These are phyloP conservation scores for Leucogyrophana mollusca DNA, from an alignment of 768 basidiomycete genomes.

Conservation along the genomic window DNA sequence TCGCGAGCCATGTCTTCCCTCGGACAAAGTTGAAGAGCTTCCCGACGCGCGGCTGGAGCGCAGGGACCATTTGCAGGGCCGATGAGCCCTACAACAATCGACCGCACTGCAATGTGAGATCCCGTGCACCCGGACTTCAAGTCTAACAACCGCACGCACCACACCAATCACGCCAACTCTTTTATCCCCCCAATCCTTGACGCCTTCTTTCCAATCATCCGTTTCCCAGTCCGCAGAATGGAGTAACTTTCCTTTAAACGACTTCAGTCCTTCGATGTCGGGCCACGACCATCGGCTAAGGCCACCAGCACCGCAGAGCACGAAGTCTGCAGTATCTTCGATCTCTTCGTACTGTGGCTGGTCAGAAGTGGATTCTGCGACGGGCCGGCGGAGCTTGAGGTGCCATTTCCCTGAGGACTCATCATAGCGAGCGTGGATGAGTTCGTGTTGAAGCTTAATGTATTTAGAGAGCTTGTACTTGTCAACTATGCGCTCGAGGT, in stretches of 20 bases:
- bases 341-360: constrained; percentile 38
- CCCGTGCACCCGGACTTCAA: not conserved
- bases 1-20: constrained; percentile 57
- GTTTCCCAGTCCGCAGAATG: constrained; percentile 66
- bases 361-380: constrained; percentile 8
- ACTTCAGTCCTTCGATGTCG: constrained; percentile 54
- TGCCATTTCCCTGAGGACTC: constrained; percentile 56
- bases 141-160: constrained; percentile 31
- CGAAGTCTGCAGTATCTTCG: constrained; percentile 53
- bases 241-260: constrained; percentile 54
- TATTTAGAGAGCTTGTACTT: constrained; percentile 53
- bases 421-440: constrained; percentile 50
- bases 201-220: constrained; percentile 43
- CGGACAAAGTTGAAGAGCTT: constrained; percentile 56
- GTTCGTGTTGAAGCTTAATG: constrained; percentile 55
- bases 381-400: constrained; percentile 42
- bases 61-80: constrained; percentile 59
- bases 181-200: constrained; percentile 51
- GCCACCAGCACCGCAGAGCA: constrained; percentile 53
- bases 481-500: constrained; percentile 52
- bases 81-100: constrained; percentile 50
- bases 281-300: constrained; percentile 69
- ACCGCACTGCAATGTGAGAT: not conserved
- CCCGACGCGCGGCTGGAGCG: constrained; percentile 51
- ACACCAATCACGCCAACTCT: constrained; percentile 58